A percentile compares a stretch with the other conserved stretches of the same genome.
These are phyloP conservation scores for Diospyros kaki DNA, from an alignment of 148 eudicot genomes.

Conservation along the genomic window DNA sequence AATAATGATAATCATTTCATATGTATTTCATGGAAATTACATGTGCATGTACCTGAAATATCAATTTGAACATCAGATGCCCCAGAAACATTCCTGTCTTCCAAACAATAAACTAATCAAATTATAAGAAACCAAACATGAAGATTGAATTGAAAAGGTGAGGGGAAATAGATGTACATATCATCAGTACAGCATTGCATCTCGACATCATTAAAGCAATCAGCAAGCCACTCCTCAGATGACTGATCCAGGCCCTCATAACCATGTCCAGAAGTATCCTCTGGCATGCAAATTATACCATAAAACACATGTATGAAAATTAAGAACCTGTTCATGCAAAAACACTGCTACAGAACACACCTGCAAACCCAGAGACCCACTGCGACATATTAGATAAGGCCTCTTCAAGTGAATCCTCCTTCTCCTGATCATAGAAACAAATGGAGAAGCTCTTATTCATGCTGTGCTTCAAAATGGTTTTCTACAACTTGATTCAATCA, in stretches of 20 bases:
- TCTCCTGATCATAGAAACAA: slow-evolving; percentile 42
- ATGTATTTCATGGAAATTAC: background rate
- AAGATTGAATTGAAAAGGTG: background rate
- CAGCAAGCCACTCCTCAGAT: slow-evolving; percentile 84
- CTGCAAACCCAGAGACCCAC: slow-evolving; percentile 68
- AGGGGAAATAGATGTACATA: slow-evolving; percentile 31
- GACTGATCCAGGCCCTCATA: slow-evolving; percentile 57
- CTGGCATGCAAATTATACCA: slow-evolving; percentile 25
- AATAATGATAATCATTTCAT: background rate
- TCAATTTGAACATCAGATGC: slow-evolving; percentile 41
- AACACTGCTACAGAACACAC: slow-evolving; percentile 34
- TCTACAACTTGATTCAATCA: slow-evolving; percentile 1
- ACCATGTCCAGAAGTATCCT: slow-evolving; percentile 38
- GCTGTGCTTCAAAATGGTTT: background rate
- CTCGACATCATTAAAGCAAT: slow-evolving; percentile 70
- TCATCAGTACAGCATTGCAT: slow-evolving; percentile 62
- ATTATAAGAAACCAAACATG: background rate
- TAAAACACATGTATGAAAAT: background rate
- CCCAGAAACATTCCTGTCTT: slow-evolving; percentile 34
- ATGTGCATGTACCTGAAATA: slow-evolving; percentile 36
- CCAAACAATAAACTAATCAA: slow-evolving; percentile 9
- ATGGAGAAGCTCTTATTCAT: background rate
- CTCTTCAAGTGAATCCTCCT: slow-evolving; percentile 45
- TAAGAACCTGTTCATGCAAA: background rate
- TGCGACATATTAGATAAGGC: slow-evolving; percentile 49